phyloP scores from a whole-genome alignment of 345 rosid species.

The Ricinus communis region DNA sequence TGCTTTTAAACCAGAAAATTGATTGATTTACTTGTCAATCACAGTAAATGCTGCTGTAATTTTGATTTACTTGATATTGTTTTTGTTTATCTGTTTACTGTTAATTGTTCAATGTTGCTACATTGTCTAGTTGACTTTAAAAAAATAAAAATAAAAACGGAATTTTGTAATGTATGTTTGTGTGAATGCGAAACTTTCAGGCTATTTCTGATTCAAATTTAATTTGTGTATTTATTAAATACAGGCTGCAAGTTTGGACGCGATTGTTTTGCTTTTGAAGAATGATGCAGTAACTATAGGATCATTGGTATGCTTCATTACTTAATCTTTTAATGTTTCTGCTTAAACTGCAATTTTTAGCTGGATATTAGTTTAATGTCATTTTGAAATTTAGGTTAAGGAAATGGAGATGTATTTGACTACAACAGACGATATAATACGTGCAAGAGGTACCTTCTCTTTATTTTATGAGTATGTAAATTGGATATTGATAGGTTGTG shows the following conservation, averaged over 20 bases:
- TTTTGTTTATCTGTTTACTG: not conserved
- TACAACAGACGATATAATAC: conserved; percentile 58
- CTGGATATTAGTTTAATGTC: not conserved
- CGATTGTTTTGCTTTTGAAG: conserved; percentile 62
- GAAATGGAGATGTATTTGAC: conserved; percentile 91
- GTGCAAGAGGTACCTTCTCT: conserved; percentile 62
- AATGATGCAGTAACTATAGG: conserved; percentile 46
- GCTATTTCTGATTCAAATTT: not conserved
- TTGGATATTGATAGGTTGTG: not conserved
- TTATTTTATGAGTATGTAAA: not conserved
- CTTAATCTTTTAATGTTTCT: not conserved
- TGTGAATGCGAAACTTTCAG: not conserved
- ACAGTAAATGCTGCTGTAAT: not conserved
- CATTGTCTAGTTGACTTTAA: not conserved
- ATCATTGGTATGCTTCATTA: conserved; percentile 46
- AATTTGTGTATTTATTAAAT: conserved; percentile 3
- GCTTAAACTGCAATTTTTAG: not conserved
- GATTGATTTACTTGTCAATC: not conserved
- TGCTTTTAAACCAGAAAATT: not conserved
- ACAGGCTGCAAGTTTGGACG: conserved; percentile 67
- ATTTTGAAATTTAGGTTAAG: conserved; percentile 46
- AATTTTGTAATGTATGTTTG: not conserved
- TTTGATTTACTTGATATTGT: not conserved
- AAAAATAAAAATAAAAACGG: not conserved
- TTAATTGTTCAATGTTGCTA: not conserved